These are phyloP conservation scores for Scedosporium aurantiacum DNA, from an alignment of 2,329 filamentous ascomycete genomes.

Conservation along the genomic window DNA sequence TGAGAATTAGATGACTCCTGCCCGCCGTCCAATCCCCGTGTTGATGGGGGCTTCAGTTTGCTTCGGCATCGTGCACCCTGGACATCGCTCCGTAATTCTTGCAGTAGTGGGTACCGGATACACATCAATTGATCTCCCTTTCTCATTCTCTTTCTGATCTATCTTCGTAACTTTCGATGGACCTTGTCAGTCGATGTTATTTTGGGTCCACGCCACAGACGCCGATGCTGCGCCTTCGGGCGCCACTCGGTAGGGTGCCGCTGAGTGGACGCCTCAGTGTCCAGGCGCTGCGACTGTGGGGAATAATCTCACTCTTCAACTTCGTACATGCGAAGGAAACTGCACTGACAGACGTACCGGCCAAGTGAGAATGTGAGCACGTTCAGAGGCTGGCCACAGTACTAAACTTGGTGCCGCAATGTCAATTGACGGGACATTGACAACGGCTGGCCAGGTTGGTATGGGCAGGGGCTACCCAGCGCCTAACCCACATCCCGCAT, in stretches of 20 bases:
- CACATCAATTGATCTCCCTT: not conserved
- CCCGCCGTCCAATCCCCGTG: not conserved
- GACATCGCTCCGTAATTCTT: not conserved
- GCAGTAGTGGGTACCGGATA: not conserved
- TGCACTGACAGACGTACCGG: no score
- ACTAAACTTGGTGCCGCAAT: no score
- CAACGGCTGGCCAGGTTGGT: no score
- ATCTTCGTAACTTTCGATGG: not conserved
- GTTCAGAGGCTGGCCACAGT: no score
- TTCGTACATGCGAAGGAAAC: no score
- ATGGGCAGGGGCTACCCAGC: no score
- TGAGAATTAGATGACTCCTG: not conserved
- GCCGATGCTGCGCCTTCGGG: not conserved
- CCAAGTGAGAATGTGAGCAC: no score
- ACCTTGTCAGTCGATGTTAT: not conserved
- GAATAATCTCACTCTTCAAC: not conserved
- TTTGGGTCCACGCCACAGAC: not conserved
- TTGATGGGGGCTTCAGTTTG: not conserved
- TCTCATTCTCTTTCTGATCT: not conserved
- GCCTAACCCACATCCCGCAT: no score
- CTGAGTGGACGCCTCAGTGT: not conserved
- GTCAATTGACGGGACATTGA: no score
- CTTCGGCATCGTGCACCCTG: not conserved
- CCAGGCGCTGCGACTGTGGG: not conserved
- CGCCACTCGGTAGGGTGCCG: slow-evolving; percentile 1